Evolutionary conservation across 495 filamentous ascomycete species (phyloP).

Genomic region (Hapsidospora chrysogenum): DNA sequence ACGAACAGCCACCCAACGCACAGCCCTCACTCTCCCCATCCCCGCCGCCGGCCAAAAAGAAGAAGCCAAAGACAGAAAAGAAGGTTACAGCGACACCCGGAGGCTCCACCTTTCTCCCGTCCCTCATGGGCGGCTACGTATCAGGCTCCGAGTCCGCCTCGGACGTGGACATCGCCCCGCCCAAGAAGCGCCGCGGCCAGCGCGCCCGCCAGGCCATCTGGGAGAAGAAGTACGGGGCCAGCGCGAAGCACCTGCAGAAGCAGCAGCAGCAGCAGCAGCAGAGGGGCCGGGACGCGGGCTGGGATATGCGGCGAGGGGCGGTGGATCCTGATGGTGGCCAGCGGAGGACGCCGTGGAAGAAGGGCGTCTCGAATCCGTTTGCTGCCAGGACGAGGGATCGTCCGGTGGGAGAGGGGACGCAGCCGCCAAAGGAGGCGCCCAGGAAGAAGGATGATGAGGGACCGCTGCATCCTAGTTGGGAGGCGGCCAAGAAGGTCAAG

Average conservation of each 20-base stretch:
- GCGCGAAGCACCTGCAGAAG: conserved; percentile 56
- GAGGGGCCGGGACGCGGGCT: conserved; percentile 25
- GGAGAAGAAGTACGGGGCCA: conserved; percentile 78
- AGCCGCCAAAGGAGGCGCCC: conserved; percentile 14
- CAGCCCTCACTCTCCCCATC: background rate
- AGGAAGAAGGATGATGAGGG: conserved; percentile 43
- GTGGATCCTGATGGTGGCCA: conserved; percentile 14
- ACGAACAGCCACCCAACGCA: background rate
- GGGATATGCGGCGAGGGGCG: conserved; percentile 33
- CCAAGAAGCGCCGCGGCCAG: conserved; percentile 81
- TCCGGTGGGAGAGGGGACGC: conserved; percentile 5
- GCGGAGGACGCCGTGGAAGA: conserved; percentile 26
- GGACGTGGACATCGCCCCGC: conserved; percentile 31
- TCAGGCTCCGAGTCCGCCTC: conserved; percentile 63
- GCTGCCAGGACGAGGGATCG: conserved; percentile 4
- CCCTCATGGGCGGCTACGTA: conserved; percentile 79
- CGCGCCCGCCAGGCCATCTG: conserved; percentile 67
- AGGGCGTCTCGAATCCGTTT: conserved; percentile 13
- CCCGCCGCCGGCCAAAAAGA: background rate
- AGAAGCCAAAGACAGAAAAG: conserved; percentile 4
- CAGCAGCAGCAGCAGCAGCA: conserved; percentile 18
- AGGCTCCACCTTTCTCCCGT: conserved; percentile 66
- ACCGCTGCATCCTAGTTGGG: conserved; percentile 82
- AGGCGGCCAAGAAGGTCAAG: conserved; percentile 74
- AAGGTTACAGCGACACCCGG: conserved; percentile 11